Conservation (phyloP, 306 rosid genomes). For the Cyclanthera cordifolia region DNA sequence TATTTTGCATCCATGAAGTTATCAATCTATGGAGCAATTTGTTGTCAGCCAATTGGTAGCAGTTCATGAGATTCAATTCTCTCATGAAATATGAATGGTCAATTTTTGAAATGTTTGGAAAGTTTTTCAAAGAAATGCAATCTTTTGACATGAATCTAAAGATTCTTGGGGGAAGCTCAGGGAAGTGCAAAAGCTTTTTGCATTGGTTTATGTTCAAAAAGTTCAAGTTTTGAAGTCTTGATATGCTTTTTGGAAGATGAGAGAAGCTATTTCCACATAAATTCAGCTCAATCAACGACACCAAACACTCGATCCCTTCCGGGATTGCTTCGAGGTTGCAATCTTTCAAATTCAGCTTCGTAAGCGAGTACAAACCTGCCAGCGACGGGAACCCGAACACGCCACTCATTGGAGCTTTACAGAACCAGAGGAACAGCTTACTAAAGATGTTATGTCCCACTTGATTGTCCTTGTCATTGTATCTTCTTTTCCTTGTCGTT, state of each 20-base stretch:
- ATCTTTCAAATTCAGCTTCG: not conserved
- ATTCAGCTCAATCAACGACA: not conserved
- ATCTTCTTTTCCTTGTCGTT: not conserved
- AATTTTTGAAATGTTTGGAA: not conserved
- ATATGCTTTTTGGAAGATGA: conserved; percentile 10
- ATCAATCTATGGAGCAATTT: not conserved
- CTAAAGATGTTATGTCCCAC: not conserved
- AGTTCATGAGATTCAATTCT: not conserved
- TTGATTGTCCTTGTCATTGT: not conserved
- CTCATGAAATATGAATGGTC: not conserved
- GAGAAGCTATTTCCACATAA: conserved; percentile 4
- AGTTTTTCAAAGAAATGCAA: conserved; percentile 2
- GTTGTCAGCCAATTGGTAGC: not conserved
- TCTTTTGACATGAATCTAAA: accelerated
- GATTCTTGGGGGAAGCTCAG: not conserved
- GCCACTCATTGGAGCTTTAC: not conserved
- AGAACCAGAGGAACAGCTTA: not conserved
- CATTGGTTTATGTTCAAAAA: accelerated
- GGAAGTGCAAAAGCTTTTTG: conserved; percentile 7
- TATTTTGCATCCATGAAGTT: not conserved
- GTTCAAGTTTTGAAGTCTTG: not conserved
- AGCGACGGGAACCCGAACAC: not conserved
- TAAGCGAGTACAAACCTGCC: not conserved
- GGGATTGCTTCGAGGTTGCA: conserved; percentile 11
- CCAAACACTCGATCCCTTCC: not conserved